Base-by-base conservation (phyloP, 768 basidiomycete species). In the Pleurotus djamor region DNA sequence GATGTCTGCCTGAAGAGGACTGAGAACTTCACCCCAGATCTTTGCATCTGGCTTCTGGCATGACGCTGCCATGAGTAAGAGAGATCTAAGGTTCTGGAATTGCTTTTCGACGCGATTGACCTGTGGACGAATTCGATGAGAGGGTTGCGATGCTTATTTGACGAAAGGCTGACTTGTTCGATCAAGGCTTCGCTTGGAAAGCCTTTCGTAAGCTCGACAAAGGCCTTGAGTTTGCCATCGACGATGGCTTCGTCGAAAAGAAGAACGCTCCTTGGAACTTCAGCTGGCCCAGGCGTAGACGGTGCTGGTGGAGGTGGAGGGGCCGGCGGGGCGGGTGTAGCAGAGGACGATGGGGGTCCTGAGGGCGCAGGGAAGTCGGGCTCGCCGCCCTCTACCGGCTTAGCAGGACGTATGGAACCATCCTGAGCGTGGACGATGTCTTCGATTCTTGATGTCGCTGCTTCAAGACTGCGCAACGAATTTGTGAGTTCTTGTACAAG, bases 381-480 rank as follows among this genome's bases (percentile, higher is more conserved):
- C 33, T 67, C 38, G 61, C 56, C 12, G 64, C 63, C 16, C 17
- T 49, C 58, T 32, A 49, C 68, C 45, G 51, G 62, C 60, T 51
- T 64, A 50, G n/a, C 12, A 68, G 45, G 48, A 21, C 55, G 48
- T 33, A 52, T 59, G 55, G 38, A 62, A 16, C 60, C 72, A 65
- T 56, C 73, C 67, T 57, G 58, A n/a, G 52, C 51, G 44, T 34
- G 78, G 38, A 89, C 89, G 61, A 94, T 78, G 68, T 99, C 97
- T 73, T 99, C 97, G 37, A 99, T 84, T 36, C 97, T 86, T 47
- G 91, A 92, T 5, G 94, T 95, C 7, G 94, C 92, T 28, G 97
- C 97, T 79, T 96, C 91, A 52, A 94, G 83, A 63, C 95, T 95
- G 67, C 34, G 48, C 83, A 79, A 60, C 58, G 14, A 60, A 28